A percentile compares a stretch with the other conserved stretches of the same genome.
phyloP scores from a whole-genome alignment of 306 rosid genomes.

The Quercus alba region DNA sequence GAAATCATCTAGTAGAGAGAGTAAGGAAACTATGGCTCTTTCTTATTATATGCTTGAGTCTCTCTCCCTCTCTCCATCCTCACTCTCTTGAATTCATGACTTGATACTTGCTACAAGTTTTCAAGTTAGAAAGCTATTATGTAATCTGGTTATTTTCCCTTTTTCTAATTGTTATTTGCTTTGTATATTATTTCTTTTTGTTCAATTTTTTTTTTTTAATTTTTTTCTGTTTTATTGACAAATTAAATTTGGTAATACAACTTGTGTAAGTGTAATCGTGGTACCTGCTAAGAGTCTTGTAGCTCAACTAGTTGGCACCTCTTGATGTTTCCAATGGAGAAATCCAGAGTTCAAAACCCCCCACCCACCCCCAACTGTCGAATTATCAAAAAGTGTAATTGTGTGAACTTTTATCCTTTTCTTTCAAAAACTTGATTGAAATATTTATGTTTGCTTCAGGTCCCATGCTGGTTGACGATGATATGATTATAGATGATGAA shows the following conservation, averaged over 20 bases:
- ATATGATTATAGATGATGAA: constrained; percentile 54
- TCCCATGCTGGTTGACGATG: constrained; percentile 65
- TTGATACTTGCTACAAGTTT: not conserved
- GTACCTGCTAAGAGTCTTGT: not conserved
- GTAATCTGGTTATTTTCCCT: not conserved
- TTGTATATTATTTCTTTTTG: not conserved
- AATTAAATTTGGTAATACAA: not conserved
- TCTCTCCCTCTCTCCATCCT: not conserved
- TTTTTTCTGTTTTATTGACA: not conserved
- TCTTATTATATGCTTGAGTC: constrained; percentile 6
- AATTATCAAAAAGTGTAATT: constrained; percentile 8
- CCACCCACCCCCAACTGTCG: too few species aligned
- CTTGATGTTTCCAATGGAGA: too few species aligned
- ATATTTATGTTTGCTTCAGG: constrained; percentile 39
- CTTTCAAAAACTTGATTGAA: constrained; percentile 4
- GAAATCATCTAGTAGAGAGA: constrained; percentile 40
- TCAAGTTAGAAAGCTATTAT: not conserved
- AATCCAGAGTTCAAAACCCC: too few species aligned
- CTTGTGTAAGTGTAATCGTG: constrained; percentile 17
- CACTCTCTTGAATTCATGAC: not conserved
- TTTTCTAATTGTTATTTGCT: not conserved
- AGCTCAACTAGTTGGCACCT: too few species aligned
- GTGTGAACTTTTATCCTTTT: constrained; percentile 11
- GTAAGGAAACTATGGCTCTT: constrained; percentile 51
- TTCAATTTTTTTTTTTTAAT: too few species aligned